phyloP scores from a whole-genome alignment of 2,329 filamentous ascomycete species.

The Emergomyces orientalis region DNA sequence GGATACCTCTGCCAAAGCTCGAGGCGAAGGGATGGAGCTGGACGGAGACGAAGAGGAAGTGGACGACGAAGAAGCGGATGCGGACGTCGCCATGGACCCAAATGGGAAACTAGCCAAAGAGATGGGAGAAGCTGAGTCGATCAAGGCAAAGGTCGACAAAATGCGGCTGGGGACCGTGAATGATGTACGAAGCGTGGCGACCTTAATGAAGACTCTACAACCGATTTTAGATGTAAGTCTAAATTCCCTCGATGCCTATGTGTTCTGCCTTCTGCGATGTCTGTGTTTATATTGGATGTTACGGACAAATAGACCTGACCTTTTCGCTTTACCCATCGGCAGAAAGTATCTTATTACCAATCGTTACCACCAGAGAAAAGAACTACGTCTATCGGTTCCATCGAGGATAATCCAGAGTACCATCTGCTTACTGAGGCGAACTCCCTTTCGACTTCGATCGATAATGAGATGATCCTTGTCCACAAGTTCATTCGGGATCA shows the following conservation, averaged over 20 bases:
- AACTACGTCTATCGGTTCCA: constrained; percentile 62
- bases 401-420: constrained; percentile 89
- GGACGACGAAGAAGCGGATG: constrained; percentile 16
- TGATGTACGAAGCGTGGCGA: constrained; percentile 71
- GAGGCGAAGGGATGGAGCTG: constrained; percentile 15
- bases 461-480: constrained; percentile 82
- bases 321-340: constrained; percentile 36
- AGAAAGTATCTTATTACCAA: constrained; percentile 76
- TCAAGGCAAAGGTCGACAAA: constrained; percentile 58
- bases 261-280: constrained; percentile 20
- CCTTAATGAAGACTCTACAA: constrained; percentile 70
- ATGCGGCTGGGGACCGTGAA: constrained; percentile 65
- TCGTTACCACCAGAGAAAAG: constrained; percentile 56
- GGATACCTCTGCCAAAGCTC: constrained; percentile 23
- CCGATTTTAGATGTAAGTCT: constrained; percentile 71
- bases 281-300: constrained; percentile 54
- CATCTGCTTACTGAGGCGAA: constrained; percentile 82
- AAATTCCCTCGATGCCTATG: constrained; percentile 18
- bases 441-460: constrained; percentile 80
- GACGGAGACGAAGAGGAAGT: constrained; percentile 20
- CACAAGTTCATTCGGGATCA: constrained; percentile 96
- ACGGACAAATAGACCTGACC: constrained; percentile 57
- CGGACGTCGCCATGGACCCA: constrained; percentile 45
- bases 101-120: constrained; percentile 52
- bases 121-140: constrained; percentile 51